These are phyloP conservation scores for Salix brachista DNA, from an alignment of 345 rosid genomes.

Conservation along the genomic window DNA sequence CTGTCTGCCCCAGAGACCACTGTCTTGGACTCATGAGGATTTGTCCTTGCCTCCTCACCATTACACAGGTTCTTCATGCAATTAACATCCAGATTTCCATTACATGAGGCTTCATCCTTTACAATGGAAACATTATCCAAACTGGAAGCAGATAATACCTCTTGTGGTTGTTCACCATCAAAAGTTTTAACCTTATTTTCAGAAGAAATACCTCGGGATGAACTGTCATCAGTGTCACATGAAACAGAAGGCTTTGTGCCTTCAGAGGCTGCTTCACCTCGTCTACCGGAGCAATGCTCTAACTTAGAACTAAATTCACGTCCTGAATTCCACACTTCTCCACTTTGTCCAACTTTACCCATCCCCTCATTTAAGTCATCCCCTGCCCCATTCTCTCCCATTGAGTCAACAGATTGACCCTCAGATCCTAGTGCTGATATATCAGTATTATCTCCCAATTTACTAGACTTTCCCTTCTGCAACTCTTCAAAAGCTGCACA, in stretches of 20 bases:
- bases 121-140: slow-evolving; percentile 25
- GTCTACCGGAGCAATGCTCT: slow-evolving; percentile 33
- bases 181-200: slow-evolving; percentile 38
- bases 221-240: slow-evolving; percentile 30
- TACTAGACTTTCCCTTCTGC: slow-evolving; percentile 45
- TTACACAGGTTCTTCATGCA: slow-evolving; percentile 30
- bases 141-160: slow-evolving; percentile 22
- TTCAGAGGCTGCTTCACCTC: slow-evolving; percentile 40
- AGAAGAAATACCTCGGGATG: slow-evolving; percentile 34
- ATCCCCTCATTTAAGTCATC: slow-evolving; percentile 33
- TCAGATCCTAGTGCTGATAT: slow-evolving; percentile 32
- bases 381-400: slow-evolving; percentile 45
- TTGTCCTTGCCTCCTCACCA: slow-evolving; percentile 30
- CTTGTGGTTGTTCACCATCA: slow-evolving; percentile 35
- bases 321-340: slow-evolving; percentile 34
- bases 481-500: slow-evolving; percentile 68
- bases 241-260: slow-evolving; percentile 45
- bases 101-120: slow-evolving; percentile 38
- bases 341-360: slow-evolving; percentile 18
- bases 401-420: slow-evolving; percentile 38
- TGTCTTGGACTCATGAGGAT: slow-evolving; percentile 41
- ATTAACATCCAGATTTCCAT: slow-evolving; percentile 25
- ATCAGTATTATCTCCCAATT: slow-evolving; percentile 39
- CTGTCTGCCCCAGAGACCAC: slow-evolving; percentile 31
- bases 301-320: slow-evolving; percentile 34